These are phyloP conservation scores for Dittrichia graveolens DNA, from an alignment of 129 eudicot genomes.

Conservation along the genomic window DNA sequence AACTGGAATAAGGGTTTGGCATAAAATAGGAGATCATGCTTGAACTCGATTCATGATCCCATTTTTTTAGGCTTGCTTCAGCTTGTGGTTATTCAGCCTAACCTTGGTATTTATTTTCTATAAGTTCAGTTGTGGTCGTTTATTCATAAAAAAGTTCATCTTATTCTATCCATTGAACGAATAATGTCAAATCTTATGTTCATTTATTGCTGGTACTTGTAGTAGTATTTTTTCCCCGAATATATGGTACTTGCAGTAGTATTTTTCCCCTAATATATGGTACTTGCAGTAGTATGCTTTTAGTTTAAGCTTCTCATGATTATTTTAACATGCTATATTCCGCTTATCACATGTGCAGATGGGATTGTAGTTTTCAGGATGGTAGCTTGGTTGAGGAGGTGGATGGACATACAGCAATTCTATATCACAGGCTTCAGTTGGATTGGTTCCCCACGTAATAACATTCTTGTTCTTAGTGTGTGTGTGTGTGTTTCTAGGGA, in stretches of 20 bases:
- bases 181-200: too few relatives aligned
- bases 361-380: conserved; percentile 96
- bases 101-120: background rate
- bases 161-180: too few relatives aligned
- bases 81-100: background rate
- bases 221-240: too few relatives aligned
- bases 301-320: background rate
- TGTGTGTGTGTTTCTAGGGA: conserved; percentile 13
- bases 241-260: background rate
- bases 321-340: conserved; percentile 16
- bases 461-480: conserved; percentile 22
- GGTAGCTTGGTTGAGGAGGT: conserved; percentile 99
- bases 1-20: too few relatives aligned
- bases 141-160: too few relatives aligned
- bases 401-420: conserved; percentile 97
- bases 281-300: background rate
- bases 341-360: conserved; percentile 49
- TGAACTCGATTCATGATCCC: background rate
- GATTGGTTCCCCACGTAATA: conserved; percentile 97
- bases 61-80: background rate
- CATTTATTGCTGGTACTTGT: too few relatives aligned
- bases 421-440: conserved; percentile 89
- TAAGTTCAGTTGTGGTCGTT: background rate
- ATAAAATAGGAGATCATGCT: too few relatives aligned
- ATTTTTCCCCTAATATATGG: background rate